These are phyloP conservation scores for Didymella segeticola DNA, from an alignment of 2,329 filamentous ascomycete species.

Conservation along the genomic window DNA sequence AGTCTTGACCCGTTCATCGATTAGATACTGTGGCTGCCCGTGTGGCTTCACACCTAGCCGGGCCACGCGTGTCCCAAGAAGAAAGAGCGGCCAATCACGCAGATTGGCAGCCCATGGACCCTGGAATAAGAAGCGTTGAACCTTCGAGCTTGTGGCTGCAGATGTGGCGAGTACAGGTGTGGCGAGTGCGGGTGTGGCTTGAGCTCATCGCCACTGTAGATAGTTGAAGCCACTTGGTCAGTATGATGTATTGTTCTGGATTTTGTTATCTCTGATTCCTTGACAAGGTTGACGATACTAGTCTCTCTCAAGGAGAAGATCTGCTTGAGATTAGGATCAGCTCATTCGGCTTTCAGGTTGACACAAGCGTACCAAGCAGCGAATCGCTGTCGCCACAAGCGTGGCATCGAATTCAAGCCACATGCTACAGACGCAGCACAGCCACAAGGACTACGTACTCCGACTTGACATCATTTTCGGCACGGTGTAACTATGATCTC, in stretches of 20 bases:
- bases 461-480: conserved; percentile 2
- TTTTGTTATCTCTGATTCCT: not conserved
- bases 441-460: conserved; percentile 2
- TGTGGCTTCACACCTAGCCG: conserved; percentile 14
- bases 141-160: too few relatives aligned
- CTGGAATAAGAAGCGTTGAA: too few relatives aligned
- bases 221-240: not conserved
- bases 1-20: conserved; percentile 3
- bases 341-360: too few relatives aligned
- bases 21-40: conserved; percentile 1
- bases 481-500: not conserved
- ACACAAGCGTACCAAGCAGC: not conserved
- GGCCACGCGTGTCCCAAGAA: too few relatives aligned
- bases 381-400: not conserved
- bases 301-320: not conserved
- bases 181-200: conserved; percentile 12
- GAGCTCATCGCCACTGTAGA: conserved; percentile 16
- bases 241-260: not conserved
- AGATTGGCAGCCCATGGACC: conserved; percentile 12
- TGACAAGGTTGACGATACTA: not conserved
- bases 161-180: too few relatives aligned
- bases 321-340: conserved; percentile 1
- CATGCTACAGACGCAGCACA: conserved; percentile 6
- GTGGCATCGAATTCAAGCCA: not conserved
- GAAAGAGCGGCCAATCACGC: conserved; percentile 2